Evolutionary conservation across 2,329 filamentous ascomycete species (phyloP).

Genomic region (Ceratocystis colombiana): DNA sequence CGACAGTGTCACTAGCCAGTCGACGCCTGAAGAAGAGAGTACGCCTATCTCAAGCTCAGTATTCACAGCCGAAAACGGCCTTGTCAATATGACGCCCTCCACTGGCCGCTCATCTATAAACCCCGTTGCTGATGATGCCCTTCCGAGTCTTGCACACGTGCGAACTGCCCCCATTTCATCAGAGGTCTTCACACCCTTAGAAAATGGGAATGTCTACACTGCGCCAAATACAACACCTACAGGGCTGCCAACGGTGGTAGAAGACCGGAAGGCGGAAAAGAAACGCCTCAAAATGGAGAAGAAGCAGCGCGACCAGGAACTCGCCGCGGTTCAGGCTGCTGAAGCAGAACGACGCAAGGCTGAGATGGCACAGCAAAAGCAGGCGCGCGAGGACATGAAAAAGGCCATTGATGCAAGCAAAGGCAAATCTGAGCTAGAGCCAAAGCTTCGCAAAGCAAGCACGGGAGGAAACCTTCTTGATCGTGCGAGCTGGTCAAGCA

Average conservation of each 20-base stretch:
- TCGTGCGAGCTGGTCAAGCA: conserved; percentile 60
- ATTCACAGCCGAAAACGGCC: conserved; percentile 9
- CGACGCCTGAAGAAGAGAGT: background rate
- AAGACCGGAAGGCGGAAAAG: conserved; percentile 40
- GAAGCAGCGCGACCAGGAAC: conserved; percentile 41
- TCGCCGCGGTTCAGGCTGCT: conserved; percentile 43
- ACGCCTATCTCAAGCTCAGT: conserved; percentile 10
- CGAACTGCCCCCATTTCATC: conserved; percentile 46
- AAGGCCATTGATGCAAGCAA: conserved; percentile 58
- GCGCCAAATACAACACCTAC: background rate
- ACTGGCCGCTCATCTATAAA: conserved; percentile 19
- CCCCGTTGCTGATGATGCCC: conserved; percentile 34
- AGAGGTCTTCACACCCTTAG: background rate
- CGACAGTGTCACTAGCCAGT: conserved; percentile 10
- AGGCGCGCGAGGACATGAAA: conserved; percentile 51
- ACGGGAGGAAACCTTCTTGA: conserved; percentile 43
- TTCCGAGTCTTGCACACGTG: conserved; percentile 54
- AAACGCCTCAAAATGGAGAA: conserved; percentile 29
- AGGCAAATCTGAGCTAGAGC: conserved; percentile 38
- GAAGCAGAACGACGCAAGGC: conserved; percentile 52
- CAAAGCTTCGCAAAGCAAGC: conserved; percentile 29
- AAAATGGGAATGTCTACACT: conserved; percentile 11
- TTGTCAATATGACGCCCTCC: conserved; percentile 32
- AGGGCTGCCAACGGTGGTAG: conserved; percentile 17
- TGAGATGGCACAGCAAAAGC: conserved; percentile 37